A percentile compares a stretch with the other conserved stretches of the same genome.
These are phyloP conservation scores for Hansfordia pulvinata DNA, from an alignment of 2,329 filamentous ascomycete genomes.

Conservation along the genomic window DNA sequence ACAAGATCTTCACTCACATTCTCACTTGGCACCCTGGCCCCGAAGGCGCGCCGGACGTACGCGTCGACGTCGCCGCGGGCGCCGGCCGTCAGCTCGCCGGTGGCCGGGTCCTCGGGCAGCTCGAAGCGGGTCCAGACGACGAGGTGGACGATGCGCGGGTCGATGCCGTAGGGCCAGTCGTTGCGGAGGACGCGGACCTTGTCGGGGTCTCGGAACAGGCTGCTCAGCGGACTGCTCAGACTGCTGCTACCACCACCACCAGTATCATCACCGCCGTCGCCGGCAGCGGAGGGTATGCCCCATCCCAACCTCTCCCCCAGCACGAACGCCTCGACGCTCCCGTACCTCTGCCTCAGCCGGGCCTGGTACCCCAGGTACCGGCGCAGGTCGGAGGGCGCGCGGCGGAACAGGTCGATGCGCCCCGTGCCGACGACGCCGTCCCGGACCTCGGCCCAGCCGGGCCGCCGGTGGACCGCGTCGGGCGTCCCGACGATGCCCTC, in stretches of 20 bases:
- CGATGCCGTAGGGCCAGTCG: conserved; percentile 90
- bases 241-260: background rate
- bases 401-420: conserved; percentile 64
- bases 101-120: conserved; percentile 51
- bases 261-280: background rate
- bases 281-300: conserved; percentile 28
- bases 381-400: conserved; percentile 64
- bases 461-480: conserved; percentile 48
- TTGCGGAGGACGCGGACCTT: conserved; percentile 71
- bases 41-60: conserved; percentile 58
- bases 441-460: conserved; percentile 58
- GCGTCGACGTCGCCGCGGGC: conserved; percentile 52
- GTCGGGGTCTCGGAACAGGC: conserved; percentile 29
- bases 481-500: conserved; percentile 53
- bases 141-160: conserved; percentile 64
- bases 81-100: conserved; percentile 52
- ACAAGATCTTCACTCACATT: conserved; percentile 35
- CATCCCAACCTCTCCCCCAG: conserved; percentile 58
- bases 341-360: conserved; percentile 50
- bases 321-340: conserved; percentile 68
- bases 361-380: conserved; percentile 61
- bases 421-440: conserved; percentile 49
- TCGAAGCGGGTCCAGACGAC: conserved; percentile 90
- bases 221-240: background rate
- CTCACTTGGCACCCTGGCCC: conserved; percentile 31